These are phyloP conservation scores for Cajanus cajan DNA, from an alignment of 306 rosid species.

Conservation along the genomic window DNA sequence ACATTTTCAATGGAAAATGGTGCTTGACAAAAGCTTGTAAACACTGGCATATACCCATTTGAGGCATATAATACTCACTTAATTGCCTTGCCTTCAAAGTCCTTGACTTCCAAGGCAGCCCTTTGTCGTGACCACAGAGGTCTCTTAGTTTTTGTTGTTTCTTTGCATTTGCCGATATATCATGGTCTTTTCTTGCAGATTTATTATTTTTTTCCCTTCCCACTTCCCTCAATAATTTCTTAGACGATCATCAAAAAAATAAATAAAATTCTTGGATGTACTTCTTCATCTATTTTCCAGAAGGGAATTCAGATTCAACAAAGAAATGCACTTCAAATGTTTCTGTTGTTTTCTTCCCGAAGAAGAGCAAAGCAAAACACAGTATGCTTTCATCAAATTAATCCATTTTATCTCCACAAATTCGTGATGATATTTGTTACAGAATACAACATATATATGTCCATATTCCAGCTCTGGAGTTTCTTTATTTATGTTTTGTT, in stretches of 20 bases:
- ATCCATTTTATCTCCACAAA: background rate
- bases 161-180: constrained; percentile 46
- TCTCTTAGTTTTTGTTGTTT: constrained; percentile 35
- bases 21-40: constrained; percentile 46
- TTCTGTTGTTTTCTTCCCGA: constrained; percentile 44
- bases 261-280: too few relatives aligned
- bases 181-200: constrained; percentile 34
- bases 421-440: background rate
- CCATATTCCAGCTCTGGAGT: background rate
- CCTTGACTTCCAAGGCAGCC: constrained; percentile 68
- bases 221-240: background rate
- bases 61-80: constrained; percentile 29
- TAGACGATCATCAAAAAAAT: too few relatives aligned
- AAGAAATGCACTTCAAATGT: constrained; percentile 52
- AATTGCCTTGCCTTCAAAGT: constrained; percentile 24
- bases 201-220: constrained; percentile 24
- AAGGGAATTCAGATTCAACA: constrained; percentile 3
- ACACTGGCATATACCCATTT: constrained; percentile 35
- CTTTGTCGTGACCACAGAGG: constrained; percentile 57
- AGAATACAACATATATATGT: too few relatives aligned
- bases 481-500: background rate
- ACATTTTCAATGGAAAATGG: constrained; percentile 11
- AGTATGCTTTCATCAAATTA: constrained; percentile 40
- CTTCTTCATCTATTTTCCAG: constrained; percentile 16
- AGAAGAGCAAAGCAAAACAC: constrained; percentile 36